phyloP scores from a whole-genome alignment of 495 filamentous ascomycete species.

The Saxophila tyrrhenica region DNA sequence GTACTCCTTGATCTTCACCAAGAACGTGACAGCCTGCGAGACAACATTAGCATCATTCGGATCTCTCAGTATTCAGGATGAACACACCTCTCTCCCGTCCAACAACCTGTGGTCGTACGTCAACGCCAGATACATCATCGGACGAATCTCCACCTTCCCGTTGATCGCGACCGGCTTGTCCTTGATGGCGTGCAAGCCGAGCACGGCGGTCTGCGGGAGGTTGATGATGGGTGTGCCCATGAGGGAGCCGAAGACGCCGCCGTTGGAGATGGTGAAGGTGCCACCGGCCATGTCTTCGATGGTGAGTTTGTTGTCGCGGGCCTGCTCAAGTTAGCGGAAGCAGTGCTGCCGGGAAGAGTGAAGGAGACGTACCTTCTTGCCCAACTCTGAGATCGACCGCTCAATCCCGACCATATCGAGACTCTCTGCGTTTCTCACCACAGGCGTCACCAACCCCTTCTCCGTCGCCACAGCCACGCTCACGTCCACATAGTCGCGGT shows the following conservation, averaged over 20 bases:
- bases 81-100: background rate
- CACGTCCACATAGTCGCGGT: conserved; percentile 95
- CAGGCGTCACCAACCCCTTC: conserved; percentile 92
- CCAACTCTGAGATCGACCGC: conserved; percentile 81
- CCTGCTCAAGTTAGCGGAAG: conserved; percentile 36
- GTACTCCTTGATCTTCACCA: conserved; percentile 82
- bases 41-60: conserved; percentile 34
- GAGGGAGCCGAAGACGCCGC: conserved; percentile 64
- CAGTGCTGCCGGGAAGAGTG: background rate
- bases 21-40: conserved; percentile 93
- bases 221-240: conserved; percentile 99
- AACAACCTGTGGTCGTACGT: conserved; percentile 89
- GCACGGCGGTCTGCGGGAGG: conserved; percentile 85
- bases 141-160: conserved; percentile 85
- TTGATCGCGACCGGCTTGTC: conserved; percentile 82
- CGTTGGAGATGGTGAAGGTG: conserved; percentile 97
- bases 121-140: conserved; percentile 98
- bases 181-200: conserved; percentile 97
- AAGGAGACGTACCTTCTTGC: conserved; percentile 64
- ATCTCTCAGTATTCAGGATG: no score
- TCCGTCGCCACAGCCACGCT: conserved; percentile 95
- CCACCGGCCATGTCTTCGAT: conserved; percentile 99
- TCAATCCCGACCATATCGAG: conserved; percentile 85
- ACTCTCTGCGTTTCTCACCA: conserved; percentile 84
- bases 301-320: conserved; percentile 89